phyloP scores from a whole-genome alignment of 345 rosid species.

The Eucalyptus curtisii region DNA sequence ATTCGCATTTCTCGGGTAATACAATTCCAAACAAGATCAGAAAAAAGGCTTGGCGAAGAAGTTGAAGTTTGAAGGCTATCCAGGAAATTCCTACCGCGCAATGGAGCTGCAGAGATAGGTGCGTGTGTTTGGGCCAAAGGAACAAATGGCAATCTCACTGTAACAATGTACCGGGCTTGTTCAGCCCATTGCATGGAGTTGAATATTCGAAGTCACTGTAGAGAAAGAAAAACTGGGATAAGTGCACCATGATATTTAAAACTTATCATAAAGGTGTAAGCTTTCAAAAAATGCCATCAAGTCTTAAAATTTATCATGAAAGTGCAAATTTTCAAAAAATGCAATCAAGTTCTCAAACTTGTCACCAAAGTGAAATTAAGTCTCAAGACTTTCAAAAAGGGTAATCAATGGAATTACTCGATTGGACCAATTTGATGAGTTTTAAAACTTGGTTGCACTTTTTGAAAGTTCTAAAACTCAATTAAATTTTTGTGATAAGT shows the following conservation, averaged over 20 bases:
- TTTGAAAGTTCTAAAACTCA: rapidly evolving
- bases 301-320: rapidly evolving
- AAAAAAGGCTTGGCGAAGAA: neutral
- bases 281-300: rapidly evolving
- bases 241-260: too few species aligned
- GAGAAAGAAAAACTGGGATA: neutral
- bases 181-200: neutral
- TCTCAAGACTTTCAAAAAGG: too few species aligned
- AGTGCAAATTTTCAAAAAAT: rapidly evolving
- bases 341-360: too few species aligned
- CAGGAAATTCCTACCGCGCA: neutral
- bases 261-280: rapidly evolving
- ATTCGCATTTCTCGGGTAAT: neutral
- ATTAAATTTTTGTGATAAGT: too few species aligned
- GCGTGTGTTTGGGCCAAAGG: neutral
- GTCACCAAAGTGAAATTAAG: neutral
- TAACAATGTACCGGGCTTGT: neutral
- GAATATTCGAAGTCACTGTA: neutral
- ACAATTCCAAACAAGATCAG: neutral
- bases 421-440: rapidly evolving
- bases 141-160: neutral
- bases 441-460: rapidly evolving
- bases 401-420: too few species aligned
- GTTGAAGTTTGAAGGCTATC: neutral
- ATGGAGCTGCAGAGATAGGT: neutral